phyloP scores from a whole-genome alignment of 129 eudicot species.

The Silybum marianum region DNA sequence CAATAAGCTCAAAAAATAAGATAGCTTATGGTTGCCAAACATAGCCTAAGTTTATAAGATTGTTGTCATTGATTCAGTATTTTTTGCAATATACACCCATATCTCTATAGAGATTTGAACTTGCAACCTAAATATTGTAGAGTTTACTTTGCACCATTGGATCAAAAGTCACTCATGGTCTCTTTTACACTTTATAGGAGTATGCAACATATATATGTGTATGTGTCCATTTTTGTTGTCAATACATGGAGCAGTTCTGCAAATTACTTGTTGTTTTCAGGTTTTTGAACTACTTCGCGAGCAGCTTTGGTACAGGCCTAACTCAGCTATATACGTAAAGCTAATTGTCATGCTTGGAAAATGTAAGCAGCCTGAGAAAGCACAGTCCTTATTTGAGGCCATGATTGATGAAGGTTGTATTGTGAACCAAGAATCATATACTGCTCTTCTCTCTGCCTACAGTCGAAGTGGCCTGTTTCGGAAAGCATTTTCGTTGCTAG shows the following conservation, averaged over 20 bases:
- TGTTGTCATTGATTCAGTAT: neutral
- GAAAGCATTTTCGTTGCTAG: slow-evolving; percentile 76
- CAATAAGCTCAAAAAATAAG: neutral
- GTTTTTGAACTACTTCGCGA: slow-evolving; percentile 92
- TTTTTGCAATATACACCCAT: neutral
- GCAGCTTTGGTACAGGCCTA: slow-evolving; percentile 95
- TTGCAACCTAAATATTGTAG: neutral
- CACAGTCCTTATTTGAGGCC: slow-evolving; percentile 63
- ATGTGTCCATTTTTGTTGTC: neutral
- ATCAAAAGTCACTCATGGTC: neutral
- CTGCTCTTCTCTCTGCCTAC: slow-evolving; percentile 93
- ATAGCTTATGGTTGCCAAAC: neutral
- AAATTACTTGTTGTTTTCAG: slow-evolving; percentile 37
- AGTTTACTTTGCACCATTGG: neutral
- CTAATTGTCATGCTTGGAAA: slow-evolving; percentile 96
- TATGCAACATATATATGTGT: neutral
- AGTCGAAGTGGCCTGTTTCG: slow-evolving; percentile 80
- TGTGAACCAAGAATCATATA: slow-evolving; percentile 68
- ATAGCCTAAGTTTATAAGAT: neutral
- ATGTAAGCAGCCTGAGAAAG: slow-evolving; percentile 95
- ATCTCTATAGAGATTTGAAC: neutral
- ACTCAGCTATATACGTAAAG: slow-evolving; percentile 78
- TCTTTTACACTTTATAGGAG: neutral
- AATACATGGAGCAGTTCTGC: neutral
- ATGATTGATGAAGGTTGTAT: slow-evolving; percentile 90